Percentiles rank a stretch among this genome's conserved stretches.
phyloP scores from a whole-genome alignment of 1,284 basidiomycete genomes.

The Sparassis latifolia region DNA sequence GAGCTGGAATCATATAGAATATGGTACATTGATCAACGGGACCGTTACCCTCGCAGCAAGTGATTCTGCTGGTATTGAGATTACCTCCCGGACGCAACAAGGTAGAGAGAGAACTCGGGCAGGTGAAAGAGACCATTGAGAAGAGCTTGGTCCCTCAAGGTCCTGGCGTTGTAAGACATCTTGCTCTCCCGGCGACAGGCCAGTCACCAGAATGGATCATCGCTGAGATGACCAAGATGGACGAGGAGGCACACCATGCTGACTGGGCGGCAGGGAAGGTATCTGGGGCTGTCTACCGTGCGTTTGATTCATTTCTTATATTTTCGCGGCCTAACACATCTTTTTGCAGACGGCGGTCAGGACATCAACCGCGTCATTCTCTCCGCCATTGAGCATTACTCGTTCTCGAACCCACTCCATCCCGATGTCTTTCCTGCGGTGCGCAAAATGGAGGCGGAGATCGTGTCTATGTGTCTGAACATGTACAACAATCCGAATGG shows the following conservation, averaged over 20 bases:
- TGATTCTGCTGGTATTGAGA: conserved; percentile 56
- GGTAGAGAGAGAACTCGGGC: conserved; percentile 65
- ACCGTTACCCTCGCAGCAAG: conserved; percentile 35
- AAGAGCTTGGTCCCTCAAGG: conserved; percentile 63
- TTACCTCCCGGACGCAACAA: conserved; percentile 65
- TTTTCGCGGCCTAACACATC: conserved; percentile 3
- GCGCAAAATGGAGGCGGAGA: conserved; percentile 96
- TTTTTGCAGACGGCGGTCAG: conserved; percentile 67
- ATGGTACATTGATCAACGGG: neutral
- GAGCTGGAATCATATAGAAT: neutral
- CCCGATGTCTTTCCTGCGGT: conserved; percentile 94
- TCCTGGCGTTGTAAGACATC: conserved; percentile 52
- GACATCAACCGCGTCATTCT: conserved; percentile 73
- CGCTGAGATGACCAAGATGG: conserved; percentile 76
- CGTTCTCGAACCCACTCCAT: conserved; percentile 87
- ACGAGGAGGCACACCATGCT: conserved; percentile 42
- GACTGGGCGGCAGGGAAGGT: conserved; percentile 76
- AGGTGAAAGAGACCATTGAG: conserved; percentile 61
- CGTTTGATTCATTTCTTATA: conserved; percentile 22
- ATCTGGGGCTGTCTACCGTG: conserved; percentile 86
- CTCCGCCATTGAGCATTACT: conserved; percentile 65
- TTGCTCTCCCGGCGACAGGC: conserved; percentile 64
- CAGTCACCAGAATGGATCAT: conserved; percentile 73
- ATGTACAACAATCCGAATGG: conserved; percentile 83
- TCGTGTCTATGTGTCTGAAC: conserved; percentile 89